These are phyloP conservation scores for Pelargonium myrrhifolium DNA, from an alignment of 441 rosid species.

Conservation along the genomic window DNA sequence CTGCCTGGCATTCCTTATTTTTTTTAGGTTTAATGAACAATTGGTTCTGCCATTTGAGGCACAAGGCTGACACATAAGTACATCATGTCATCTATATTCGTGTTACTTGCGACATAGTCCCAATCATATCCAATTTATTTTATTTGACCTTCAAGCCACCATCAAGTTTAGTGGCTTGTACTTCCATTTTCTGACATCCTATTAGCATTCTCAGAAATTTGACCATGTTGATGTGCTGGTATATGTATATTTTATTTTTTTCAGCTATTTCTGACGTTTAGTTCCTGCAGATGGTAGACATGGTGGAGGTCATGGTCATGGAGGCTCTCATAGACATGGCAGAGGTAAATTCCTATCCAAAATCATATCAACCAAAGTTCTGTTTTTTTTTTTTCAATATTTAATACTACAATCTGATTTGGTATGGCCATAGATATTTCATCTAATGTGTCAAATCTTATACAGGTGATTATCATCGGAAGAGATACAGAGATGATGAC, in stretches of 20 bases:
- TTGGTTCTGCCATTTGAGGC: too few relatives aligned
- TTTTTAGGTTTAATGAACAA: too few relatives aligned
- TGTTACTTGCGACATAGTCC: too few relatives aligned
- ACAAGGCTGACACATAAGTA: too few relatives aligned
- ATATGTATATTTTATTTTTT: neutral
- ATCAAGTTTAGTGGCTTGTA: neutral
- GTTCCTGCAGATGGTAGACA: conserved; percentile 64
- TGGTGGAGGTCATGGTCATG: conserved; percentile 57
- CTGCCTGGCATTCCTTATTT: too few relatives aligned
- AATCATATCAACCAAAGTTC: neutral
- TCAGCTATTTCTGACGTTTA: conserved; percentile 11
- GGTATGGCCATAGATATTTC: neutral
- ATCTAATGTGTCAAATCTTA: conserved; percentile 5
- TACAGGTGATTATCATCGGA: conserved; percentile 58
- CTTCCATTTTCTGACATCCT: neutral
- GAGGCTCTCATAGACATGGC: conserved; percentile 42
- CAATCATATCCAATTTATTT: too few relatives aligned
- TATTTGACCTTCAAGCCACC: too few relatives aligned
- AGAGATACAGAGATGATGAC: conserved; percentile 81
- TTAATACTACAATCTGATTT: neutral
- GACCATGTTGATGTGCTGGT: too few relatives aligned
- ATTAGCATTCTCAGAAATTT: neutral
- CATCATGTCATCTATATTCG: too few relatives aligned
- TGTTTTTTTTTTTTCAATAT: too few relatives aligned
- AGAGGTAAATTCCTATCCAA: conserved; percentile 39